Evolutionary conservation across 106 monocot genomes (phyloP).

Genomic region (Iris macrosiphon): DNA sequence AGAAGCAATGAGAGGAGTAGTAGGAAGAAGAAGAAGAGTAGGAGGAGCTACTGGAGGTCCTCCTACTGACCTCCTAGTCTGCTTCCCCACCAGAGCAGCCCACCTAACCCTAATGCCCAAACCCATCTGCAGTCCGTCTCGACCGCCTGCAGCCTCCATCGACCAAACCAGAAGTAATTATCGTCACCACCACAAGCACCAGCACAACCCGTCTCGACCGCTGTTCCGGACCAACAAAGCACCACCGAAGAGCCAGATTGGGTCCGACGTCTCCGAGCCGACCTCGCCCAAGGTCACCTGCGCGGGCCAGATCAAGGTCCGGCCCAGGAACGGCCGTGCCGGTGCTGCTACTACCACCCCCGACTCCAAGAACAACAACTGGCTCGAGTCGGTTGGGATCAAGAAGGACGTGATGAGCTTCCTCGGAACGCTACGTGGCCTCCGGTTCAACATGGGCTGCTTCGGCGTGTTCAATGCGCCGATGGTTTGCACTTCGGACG

Average conservation of each 20-base stretch:
- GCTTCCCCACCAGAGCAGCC: constrained; percentile 63
- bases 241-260: no score
- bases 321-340: constrained; percentile 13
- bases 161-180: constrained; percentile 24
- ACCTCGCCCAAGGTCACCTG: constrained; percentile 81
- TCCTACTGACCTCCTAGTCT: constrained; percentile 52
- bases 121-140: constrained; percentile 64
- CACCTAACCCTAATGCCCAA: constrained; percentile 61
- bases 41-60: constrained; percentile 25
- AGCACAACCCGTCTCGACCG: no score
- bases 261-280: no score
- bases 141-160: constrained; percentile 67
- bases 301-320: constrained; percentile 71
- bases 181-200: constrained; percentile 20
- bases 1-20: constrained; percentile 9
- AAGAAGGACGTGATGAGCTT: constrained; percentile 46
- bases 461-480: constrained; percentile 35
- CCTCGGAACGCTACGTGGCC: constrained; percentile 30
- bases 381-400: constrained; percentile 29
- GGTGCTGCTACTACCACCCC: neutral
- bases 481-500: constrained; percentile 18
- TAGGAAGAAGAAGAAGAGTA: constrained; percentile 17
- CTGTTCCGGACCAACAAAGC: neutral
- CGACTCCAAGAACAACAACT: no score
- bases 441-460: constrained; percentile 35